These are phyloP conservation scores for Mycothermus thermophilus DNA, from an alignment of 495 filamentous ascomycete species.

Conservation along the genomic window DNA sequence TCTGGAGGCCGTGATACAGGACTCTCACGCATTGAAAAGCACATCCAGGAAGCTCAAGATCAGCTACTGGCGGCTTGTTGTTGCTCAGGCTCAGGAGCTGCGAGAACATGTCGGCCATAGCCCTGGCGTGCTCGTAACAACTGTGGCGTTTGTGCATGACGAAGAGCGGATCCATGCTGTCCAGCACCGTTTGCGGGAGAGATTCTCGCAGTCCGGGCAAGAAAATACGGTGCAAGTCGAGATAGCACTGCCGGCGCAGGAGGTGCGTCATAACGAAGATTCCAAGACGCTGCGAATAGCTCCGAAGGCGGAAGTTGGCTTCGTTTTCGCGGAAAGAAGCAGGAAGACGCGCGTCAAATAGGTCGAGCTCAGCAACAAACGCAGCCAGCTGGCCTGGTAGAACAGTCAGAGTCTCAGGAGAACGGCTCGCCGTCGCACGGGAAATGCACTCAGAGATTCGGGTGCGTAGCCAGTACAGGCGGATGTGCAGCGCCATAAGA, in stretches of 20 bases:
- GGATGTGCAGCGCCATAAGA: conserved; percentile 33
- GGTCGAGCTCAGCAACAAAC: conserved; percentile 27
- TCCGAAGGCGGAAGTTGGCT: conserved; percentile 34
- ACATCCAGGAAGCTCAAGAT: conserved; percentile 34
- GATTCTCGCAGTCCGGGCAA: conserved; percentile 31
- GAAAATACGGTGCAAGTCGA: conserved; percentile 35
- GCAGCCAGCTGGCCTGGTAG: conserved; percentile 28
- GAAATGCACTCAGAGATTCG: conserved; percentile 30
- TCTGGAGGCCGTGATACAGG: conserved; percentile 24
- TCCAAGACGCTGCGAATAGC: conserved; percentile 32
- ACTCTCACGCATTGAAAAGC: conserved; percentile 34
- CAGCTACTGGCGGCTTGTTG: conserved; percentile 27
- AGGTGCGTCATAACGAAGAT: conserved; percentile 40
- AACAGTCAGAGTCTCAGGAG: conserved; percentile 23
- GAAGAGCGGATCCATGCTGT: conserved; percentile 25
- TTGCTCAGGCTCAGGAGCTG: conserved; percentile 27
- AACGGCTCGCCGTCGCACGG: conserved; percentile 17
- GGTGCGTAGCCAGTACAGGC: conserved; percentile 33
- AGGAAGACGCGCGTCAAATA: conserved; percentile 32
- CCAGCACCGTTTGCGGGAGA: conserved; percentile 22
- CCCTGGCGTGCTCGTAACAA: conserved; percentile 34
- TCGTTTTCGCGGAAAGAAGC: conserved; percentile 34
- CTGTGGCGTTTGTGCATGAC: conserved; percentile 23
- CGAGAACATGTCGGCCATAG: conserved; percentile 36
- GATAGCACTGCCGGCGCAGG: conserved; percentile 37